phyloP scores from a whole-genome alignment of 352 stramenopile species.

The Poterioochromonas sp. region DNA sequence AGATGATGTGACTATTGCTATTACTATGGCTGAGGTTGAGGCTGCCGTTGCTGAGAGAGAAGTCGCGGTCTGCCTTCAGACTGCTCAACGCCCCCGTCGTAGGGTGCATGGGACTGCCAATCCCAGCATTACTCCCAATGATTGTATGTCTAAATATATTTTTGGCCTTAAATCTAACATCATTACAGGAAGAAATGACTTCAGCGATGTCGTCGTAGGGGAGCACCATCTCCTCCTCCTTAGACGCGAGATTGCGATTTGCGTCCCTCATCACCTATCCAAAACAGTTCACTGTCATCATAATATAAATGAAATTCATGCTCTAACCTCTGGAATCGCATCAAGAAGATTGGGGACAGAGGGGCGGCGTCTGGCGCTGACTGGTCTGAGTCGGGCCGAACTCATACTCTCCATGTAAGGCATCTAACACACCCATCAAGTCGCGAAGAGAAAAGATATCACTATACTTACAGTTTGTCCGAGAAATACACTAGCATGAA shows the following conservation, averaged over 20 bases:
- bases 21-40: too few species aligned
- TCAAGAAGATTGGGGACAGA: not conserved
- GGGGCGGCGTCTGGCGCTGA: not conserved
- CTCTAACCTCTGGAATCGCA: slow-evolving; percentile 1
- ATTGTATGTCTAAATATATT: not conserved
- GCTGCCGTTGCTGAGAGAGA: too few species aligned
- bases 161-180: not conserved
- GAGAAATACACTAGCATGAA: slow-evolving; percentile 15
- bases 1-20: too few species aligned
- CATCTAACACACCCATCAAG: not conserved
- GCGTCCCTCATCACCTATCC: not conserved
- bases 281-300: not conserved
- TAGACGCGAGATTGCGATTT: not conserved
- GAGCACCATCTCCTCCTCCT: not conserved
- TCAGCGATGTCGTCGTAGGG: not conserved
- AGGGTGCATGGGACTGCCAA: not conserved
- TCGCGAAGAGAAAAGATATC: not conserved
- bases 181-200: not conserved
- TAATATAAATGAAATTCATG: not conserved
- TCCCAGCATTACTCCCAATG: not conserved
- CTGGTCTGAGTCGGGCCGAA: not conserved
- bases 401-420: not conserved
- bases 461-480: not conserved
- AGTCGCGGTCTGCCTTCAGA: too few species aligned
- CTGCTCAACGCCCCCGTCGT: too few species aligned